Evolutionary conservation across 768 basidiomycete genomes (phyloP).

Genomic region (Lactifluus rugatus): DNA sequence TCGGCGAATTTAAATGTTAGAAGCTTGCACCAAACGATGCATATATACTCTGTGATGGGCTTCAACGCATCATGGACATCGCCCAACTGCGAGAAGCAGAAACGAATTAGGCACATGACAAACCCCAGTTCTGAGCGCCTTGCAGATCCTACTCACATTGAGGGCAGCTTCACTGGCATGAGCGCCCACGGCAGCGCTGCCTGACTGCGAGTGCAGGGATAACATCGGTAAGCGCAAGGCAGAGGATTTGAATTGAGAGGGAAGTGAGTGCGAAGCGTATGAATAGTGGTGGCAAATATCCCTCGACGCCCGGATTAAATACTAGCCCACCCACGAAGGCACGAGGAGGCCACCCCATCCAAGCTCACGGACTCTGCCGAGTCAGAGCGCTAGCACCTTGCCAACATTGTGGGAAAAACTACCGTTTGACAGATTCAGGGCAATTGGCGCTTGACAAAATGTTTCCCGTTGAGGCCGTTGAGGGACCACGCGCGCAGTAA

Average conservation of each 20-base stretch:
- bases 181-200: not conserved
- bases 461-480: no score
- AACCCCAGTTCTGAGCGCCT: not conserved
- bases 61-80: constrained; percentile 48
- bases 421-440: no score
- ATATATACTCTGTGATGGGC: constrained; percentile 49
- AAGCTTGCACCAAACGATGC: not conserved
- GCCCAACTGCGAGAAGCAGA: constrained; percentile 33
- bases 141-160: constrained; percentile 11
- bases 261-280: not conserved
- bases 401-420: no score
- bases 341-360: not conserved
- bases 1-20: not conserved
- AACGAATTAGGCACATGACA: constrained; percentile 9
- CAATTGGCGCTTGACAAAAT: no score
- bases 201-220: constrained; percentile 2
- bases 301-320: constrained; percentile 5
- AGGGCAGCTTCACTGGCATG: not conserved
- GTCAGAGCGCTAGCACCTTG: not conserved
- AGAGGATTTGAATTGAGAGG: not conserved
- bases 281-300: constrained; percentile 6
- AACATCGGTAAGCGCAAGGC: not conserved
- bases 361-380: not conserved
- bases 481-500: no score
- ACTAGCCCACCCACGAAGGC: not conserved